Evolutionary conservation across 179 eudicot genomes (phyloP).

Genomic region (Silene vulgaris): DNA sequence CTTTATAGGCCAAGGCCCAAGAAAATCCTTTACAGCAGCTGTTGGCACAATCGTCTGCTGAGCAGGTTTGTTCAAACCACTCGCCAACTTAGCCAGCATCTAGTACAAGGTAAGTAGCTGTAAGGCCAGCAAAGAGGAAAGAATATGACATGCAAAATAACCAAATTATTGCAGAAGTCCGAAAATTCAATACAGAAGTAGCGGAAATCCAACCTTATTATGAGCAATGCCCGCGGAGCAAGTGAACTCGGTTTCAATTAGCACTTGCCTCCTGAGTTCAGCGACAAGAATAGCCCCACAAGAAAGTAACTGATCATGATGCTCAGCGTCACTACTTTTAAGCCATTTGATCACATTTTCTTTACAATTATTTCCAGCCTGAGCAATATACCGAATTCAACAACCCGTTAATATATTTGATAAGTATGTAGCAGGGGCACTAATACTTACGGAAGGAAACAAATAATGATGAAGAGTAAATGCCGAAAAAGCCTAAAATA

Average conservation of each 20-base stretch:
- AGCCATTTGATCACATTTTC: conserved; percentile 64
- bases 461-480: neutral
- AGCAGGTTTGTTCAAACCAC: conserved; percentile 98
- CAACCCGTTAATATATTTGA: neutral
- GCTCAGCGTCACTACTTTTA: conserved; percentile 53
- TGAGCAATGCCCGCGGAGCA: conserved; percentile 99
- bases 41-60: conserved; percentile 85
- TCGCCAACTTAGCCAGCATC: conserved; percentile 91
- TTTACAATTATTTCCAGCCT: conserved; percentile 46
- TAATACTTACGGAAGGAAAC: conserved; percentile 4
- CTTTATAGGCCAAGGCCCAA: conserved; percentile 71
- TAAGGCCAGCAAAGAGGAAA: conserved; percentile 10
- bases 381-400: conserved; percentile 17
- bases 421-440: neutral
- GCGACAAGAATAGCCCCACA: conserved; percentile 94
- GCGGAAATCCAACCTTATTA: conserved; percentile 52
- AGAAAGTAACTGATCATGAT: conserved; percentile 71
- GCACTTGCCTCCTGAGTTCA: conserved; percentile 77
- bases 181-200: neutral
- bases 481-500: neutral
- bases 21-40: conserved; percentile 64
- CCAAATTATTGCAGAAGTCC: neutral
- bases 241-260: conserved; percentile 82
- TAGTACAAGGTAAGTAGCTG: conserved; percentile 27
- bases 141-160: neutral